Evolutionary conservation across 306 rosid genomes (phyloP), one percentile per base, ranked within the genome.

Genomic region (Castanopsis chinensis): DNA sequence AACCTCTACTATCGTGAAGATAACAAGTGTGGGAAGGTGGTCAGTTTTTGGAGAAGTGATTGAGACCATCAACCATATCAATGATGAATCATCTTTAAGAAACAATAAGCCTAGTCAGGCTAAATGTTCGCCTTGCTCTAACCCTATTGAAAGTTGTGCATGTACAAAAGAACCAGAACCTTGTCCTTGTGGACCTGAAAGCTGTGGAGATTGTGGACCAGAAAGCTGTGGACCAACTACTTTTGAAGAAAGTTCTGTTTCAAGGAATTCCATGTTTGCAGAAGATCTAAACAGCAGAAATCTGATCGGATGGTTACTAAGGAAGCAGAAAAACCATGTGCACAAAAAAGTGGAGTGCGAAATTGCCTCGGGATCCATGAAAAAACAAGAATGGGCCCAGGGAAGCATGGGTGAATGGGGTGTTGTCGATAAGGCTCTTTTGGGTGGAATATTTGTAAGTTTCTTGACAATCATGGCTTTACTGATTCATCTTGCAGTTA

Each of bases 1-100:
- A 80, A 87, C 93, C 79, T 91, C 96, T 84, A 96, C 96, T 72
- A 81, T 86, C 79, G 94, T 81, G 81, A 91, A 85, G 88, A 88
- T 95, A 85, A 91, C 96, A 76, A 84, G 94, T 5, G 87, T 88
- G 6, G 97, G 97, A 86, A 95, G 99, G 82, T 93, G 99, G 99
- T 95, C 99, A 3, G 98, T 93, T 79, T 93, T 95, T 43, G 99
- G 97, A 30, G 89, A 93, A 83, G 94, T 95, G 64, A 87, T 93
- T 5, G 91, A 95, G 85, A 89, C 83, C 45, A 17, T 95, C 82
- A 52, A 77, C 74, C 83, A 32, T 15, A 71, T 21, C 51, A 85
- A 73, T 55, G 80, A 72, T 71, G 79, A 69, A 51, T 69, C 80
- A 61, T 78, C 83, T 81, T 61, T 80, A 56, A 81, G 73, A 72